Evolutionary conservation across 306 rosid genomes (phyloP), one percentile per base, ranked within the genome.

Genomic region (Cicer pinnatifidum): DNA sequence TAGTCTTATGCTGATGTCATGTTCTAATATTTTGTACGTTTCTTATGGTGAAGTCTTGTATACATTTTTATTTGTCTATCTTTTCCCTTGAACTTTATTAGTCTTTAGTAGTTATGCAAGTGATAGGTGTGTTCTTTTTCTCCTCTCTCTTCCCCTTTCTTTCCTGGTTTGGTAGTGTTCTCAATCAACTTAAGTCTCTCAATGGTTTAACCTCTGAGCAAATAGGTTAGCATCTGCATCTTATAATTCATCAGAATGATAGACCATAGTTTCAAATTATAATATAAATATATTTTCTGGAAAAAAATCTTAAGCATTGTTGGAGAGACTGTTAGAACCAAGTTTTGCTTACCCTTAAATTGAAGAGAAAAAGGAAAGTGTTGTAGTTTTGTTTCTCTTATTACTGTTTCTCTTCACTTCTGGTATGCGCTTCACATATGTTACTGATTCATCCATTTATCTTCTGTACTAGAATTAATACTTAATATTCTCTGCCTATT

Each of bases 1-100:
- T 75, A 44, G 69, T 77, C 84, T 44, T 75, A 33, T 77, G 16
- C 41, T 56, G 12, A 40, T 79, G 38, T 63, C 58, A 64, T 71
- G 57, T 56, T 48, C 16, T 54, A 68, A 71, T 67, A 13, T 39
- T 66, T 12, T 23, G 62, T 28, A 53, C 73, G 76, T 78, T 75
- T 75, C 59, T 65, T 17, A 39, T 68, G 63, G 37, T 58, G 19
- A 52, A 52, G 33, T 68, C 10, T 73, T 73, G 35, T 41, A 3
- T 16, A 44, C 51, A 35, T 58, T 60, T 65, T 72, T 40, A 23
- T 52, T 9, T 35, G 51, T 68, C 45, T 53, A 50, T 47, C 12
- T 67, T 78, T 67, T 6, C 41, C 67, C 19, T 52, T 13, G 17
- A 71, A 62, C 52, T 56, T 48, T 8, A 38, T 48, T 8, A 38